Percentiles rank a stretch among this genome's conserved stretches.
Evolutionary conservation across 148 eudicot species (phyloP).

Genomic region (Suaeda aralocaspica): DNA sequence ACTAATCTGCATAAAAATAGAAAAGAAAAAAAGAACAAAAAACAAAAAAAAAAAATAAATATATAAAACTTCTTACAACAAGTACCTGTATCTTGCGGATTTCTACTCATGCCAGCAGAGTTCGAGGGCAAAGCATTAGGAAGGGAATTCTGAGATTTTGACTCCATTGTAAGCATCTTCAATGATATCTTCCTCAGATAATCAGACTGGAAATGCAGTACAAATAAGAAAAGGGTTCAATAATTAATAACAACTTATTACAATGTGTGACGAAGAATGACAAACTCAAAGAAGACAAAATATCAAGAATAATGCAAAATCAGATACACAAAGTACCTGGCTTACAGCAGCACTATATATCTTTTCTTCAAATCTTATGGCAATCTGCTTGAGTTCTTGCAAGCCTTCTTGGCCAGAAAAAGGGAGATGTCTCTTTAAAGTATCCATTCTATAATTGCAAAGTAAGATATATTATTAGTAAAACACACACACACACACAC

Average conservation of each 20-base stretch:
- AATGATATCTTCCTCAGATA: constrained; percentile 79
- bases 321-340: constrained; percentile 45
- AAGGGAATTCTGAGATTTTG: constrained; percentile 53
- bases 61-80: too few species aligned
- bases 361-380: constrained; percentile 82
- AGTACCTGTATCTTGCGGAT: constrained; percentile 67
- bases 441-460: constrained; percentile 51
- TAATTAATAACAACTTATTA: not conserved
- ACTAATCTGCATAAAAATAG: not conserved
- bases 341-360: constrained; percentile 68
- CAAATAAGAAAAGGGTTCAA: constrained; percentile 5
- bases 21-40: not conserved
- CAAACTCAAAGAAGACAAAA: not conserved
- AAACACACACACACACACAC: too few species aligned
- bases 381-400: constrained; percentile 69
- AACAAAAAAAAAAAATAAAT: too few species aligned
- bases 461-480: not conserved
- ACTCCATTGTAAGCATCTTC: constrained; percentile 84
- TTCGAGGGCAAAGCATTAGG: constrained; percentile 48
- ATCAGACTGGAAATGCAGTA: constrained; percentile 57
- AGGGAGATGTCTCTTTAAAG: constrained; percentile 78
- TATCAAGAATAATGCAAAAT: not conserved
- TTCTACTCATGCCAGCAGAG: constrained; percentile 41
- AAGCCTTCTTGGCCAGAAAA: constrained; percentile 73
- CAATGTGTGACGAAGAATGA: not conserved